Evolutionary conservation across 208 protist species (phyloP).

Genomic region (Trypanosoma platydactyli): DNA sequence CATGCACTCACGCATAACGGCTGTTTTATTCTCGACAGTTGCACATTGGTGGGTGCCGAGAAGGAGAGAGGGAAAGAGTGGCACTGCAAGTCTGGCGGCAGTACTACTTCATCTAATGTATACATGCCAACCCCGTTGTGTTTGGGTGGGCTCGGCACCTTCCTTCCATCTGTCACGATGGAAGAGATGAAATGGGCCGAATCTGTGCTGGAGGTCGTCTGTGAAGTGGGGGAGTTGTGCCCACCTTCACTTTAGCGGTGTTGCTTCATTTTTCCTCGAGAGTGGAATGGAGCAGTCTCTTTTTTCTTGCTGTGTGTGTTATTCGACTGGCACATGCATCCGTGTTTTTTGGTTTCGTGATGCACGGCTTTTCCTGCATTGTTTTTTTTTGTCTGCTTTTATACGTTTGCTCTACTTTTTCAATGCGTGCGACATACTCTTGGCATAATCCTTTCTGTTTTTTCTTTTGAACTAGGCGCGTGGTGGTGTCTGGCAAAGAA

Average conservation of each 20-base stretch:
- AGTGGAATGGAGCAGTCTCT: background rate
- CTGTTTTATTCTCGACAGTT: background rate
- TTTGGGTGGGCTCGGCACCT: background rate
- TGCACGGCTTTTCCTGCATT: background rate
- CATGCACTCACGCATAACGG: conserved; percentile 20
- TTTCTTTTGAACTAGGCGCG: background rate
- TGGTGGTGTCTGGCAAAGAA: background rate
- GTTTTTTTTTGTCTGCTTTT: background rate
- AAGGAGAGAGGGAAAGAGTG: background rate
- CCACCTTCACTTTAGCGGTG: background rate
- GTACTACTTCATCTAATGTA: background rate
- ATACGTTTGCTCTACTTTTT: no score
- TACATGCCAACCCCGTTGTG: background rate
- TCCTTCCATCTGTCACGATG: conserved; percentile 13
- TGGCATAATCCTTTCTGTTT: background rate
- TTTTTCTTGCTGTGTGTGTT: background rate
- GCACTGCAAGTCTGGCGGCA: background rate
- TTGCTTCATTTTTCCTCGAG: background rate
- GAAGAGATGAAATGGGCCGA: conserved; percentile 13
- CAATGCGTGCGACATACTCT: background rate
- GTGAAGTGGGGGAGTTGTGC: background rate
- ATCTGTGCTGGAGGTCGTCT: background rate
- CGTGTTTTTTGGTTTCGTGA: no score
- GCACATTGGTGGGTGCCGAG: background rate
- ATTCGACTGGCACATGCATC: background rate